phyloP scores from a whole-genome alignment of 306 rosid species.

The Bauhinia variegata region DNA sequence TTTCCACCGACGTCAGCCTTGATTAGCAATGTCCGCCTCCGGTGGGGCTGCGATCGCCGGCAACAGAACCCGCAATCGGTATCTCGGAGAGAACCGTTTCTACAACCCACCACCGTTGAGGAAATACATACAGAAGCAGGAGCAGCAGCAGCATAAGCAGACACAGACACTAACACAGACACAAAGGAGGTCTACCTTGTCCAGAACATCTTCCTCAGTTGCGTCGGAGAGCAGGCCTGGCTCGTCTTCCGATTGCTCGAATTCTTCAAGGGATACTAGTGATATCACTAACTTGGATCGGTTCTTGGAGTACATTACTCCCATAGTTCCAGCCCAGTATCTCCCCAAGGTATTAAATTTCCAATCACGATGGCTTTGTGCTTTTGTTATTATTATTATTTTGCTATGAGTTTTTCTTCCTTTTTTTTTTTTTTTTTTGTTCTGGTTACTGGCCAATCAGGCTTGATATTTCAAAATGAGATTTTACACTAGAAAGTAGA shows the following conservation, averaged over 20 bases:
- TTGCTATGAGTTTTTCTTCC: background rate
- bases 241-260: constrained; percentile 65
- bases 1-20: constrained; percentile 6
- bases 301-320: constrained; percentile 69
- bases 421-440: background rate
- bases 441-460: too few relatives aligned
- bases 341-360: constrained; percentile 55
- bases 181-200: constrained; percentile 35
- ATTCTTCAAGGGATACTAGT: constrained; percentile 58
- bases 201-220: constrained; percentile 43
- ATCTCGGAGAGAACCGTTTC: constrained; percentile 70
- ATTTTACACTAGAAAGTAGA: background rate
- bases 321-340: constrained; percentile 63
- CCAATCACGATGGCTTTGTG: background rate
- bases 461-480: too few relatives aligned
- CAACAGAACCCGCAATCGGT: constrained; percentile 51
- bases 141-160: constrained; percentile 34
- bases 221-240: constrained; percentile 58
- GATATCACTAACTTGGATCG: constrained; percentile 84
- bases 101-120: constrained; percentile 85
- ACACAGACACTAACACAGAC: constrained; percentile 37
- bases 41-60: constrained; percentile 70
- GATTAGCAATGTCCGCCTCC: constrained; percentile 62
- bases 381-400: background rate
- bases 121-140: constrained; percentile 57